These are phyloP conservation scores for Cyclanthera cordifolia DNA, from an alignment of 306 rosid species.

Conservation along the genomic window DNA sequence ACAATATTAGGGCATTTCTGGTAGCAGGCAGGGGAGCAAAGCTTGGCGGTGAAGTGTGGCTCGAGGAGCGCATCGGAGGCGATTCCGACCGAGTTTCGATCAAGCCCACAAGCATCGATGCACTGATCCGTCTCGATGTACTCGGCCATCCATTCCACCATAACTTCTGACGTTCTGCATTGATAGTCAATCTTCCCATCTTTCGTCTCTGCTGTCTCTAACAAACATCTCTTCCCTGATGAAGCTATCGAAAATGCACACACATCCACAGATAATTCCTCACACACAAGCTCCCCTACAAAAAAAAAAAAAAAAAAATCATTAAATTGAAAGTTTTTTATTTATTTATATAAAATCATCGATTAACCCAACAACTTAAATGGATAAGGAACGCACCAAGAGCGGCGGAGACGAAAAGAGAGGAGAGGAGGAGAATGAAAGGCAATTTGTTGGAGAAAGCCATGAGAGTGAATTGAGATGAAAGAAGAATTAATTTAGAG, in stretches of 20 bases:
- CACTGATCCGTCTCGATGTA: constrained; percentile 58
- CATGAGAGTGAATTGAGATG: constrained; percentile 21
- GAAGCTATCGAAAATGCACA: constrained; percentile 75
- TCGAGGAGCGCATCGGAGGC: constrained; percentile 76
- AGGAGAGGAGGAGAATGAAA: constrained; percentile 26
- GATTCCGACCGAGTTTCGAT: constrained; percentile 55
- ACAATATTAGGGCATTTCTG: constrained; percentile 57
- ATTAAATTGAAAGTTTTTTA: too few species aligned
- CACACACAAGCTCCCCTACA: constrained; percentile 43
- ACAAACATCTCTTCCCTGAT: constrained; percentile 66
- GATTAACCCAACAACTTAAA: too few species aligned
- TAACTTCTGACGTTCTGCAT: constrained; percentile 67
- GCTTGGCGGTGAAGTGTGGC: constrained; percentile 50
- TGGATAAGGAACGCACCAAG: constrained; percentile 21
- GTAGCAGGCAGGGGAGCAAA: constrained; percentile 60
- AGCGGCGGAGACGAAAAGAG: constrained; percentile 30
- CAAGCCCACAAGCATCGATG: constrained; percentile 61
- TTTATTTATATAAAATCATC: too few species aligned
- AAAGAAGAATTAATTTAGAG: too few species aligned
- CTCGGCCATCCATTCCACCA: constrained; percentile 52
- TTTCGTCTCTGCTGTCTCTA: constrained; percentile 39
- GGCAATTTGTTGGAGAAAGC: constrained; percentile 27
- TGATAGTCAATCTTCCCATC: constrained; percentile 39
- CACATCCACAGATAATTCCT: constrained; percentile 31
- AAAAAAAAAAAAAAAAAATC: background rate